Evolutionary conservation across 108 stramenopile species (phyloP).

Genomic region (Seminavis robusta): DNA sequence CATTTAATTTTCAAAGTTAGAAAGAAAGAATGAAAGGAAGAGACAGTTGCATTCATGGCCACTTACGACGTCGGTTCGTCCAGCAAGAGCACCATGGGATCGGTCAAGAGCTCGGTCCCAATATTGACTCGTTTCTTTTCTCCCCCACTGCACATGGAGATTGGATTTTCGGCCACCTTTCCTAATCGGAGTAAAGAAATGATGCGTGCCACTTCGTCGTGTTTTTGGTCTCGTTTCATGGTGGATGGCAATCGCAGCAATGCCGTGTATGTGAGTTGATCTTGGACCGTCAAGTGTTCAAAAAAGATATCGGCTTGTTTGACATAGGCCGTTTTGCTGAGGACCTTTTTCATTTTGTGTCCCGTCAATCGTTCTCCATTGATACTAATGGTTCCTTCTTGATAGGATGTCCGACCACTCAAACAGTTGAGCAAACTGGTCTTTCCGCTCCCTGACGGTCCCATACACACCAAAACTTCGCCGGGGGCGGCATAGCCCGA

Average conservation of each 20-base stretch:
- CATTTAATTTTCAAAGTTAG: too few species aligned
- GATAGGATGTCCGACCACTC: slow-evolving; percentile 47
- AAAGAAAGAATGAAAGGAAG: too few species aligned
- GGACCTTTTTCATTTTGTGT: slow-evolving; percentile 15
- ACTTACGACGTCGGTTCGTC: slow-evolving; percentile 77
- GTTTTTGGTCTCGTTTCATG: slow-evolving; percentile 26
- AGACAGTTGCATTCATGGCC: too few species aligned
- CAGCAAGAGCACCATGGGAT: slow-evolving; percentile 61
- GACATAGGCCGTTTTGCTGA: too few species aligned
- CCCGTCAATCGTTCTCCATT: too few species aligned
- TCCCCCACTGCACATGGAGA: slow-evolving; percentile 60
- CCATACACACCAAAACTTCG: slow-evolving; percentile 70
- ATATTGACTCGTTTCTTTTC: slow-evolving; percentile 84
- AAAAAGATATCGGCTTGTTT: slow-evolving; percentile 77
- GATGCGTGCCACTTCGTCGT: slow-evolving; percentile 49
- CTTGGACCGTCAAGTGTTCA: slow-evolving; percentile 66
- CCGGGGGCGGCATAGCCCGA: slow-evolving; percentile 66
- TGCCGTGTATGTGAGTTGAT: slow-evolving; percentile 74
- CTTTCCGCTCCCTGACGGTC: slow-evolving; percentile 68
- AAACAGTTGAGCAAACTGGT: slow-evolving; percentile 61
- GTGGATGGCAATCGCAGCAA: slow-evolving; percentile 44
- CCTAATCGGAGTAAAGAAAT: slow-evolving; percentile 45
- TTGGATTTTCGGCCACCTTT: slow-evolving; percentile 62
- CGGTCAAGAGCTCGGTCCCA: slow-evolving; percentile 67
- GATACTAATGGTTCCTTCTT: slow-evolving; percentile 45